A percentile compares a stretch with the other conserved stretches of the same genome.
Evolutionary conservation across 345 rosid species (phyloP).

Genomic region (Rhizophora apiculata): DNA sequence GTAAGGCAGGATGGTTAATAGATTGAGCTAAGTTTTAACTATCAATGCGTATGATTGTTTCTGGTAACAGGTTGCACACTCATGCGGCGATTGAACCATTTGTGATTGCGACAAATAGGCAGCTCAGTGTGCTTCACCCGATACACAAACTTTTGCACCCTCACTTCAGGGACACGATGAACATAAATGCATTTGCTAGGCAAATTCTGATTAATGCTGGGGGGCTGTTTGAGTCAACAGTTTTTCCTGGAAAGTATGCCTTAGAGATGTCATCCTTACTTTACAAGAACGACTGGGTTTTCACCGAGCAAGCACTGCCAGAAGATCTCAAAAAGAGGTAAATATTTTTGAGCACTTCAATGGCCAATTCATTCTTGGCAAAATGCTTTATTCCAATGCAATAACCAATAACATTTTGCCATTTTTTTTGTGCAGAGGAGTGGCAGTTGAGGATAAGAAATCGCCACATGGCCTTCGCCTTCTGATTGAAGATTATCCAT

Average conservation of each 20-base stretch:
- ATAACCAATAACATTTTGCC: not conserved
- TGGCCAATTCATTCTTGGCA: not conserved
- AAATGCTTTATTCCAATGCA: not conserved
- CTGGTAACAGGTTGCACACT: constrained; percentile 34
- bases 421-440: constrained; percentile 30
- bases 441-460: constrained; percentile 35
- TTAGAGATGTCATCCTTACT: constrained; percentile 39
- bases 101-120: constrained; percentile 45
- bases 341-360: not conserved
- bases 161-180: constrained; percentile 45
- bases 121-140: constrained; percentile 45
- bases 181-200: constrained; percentile 37
- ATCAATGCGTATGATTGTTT: not conserved
- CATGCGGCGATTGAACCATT: constrained; percentile 50
- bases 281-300: constrained; percentile 41
- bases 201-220: constrained; percentile 42
- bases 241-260: constrained; percentile 37
- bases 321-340: constrained; percentile 42
- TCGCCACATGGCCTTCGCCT: constrained; percentile 33
- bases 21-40: not conserved
- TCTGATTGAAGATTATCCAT: constrained; percentile 38
- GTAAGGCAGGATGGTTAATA: not conserved
- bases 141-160: constrained; percentile 44
- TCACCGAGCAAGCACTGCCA: constrained; percentile 43
- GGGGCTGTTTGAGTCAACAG: constrained; percentile 36